Conservation (phyloP, 139 green algal species). For the Coccomyxa sp. region DNA sequence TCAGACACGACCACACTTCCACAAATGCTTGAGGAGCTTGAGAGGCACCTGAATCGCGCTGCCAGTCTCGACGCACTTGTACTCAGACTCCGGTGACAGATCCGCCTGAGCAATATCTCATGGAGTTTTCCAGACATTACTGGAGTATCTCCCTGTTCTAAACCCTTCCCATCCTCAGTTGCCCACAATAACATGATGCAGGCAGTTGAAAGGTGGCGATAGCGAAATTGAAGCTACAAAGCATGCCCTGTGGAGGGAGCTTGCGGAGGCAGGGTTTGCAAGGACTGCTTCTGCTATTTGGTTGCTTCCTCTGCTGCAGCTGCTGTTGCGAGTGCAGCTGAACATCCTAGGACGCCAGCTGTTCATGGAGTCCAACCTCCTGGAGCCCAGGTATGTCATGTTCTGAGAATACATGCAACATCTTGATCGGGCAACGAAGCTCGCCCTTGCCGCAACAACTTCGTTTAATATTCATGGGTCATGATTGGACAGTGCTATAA, state of each 20-base stretch:
- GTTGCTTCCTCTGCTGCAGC: constrained; percentile 60
- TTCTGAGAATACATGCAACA: too few species aligned
- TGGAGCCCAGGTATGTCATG: constrained; percentile 19
- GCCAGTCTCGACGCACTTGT: constrained; percentile 44
- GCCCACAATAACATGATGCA: not conserved
- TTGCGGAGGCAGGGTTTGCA: constrained; percentile 26
- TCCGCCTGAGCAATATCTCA: not conserved
- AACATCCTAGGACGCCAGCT: constrained; percentile 74
- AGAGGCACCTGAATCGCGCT: constrained; percentile 18
- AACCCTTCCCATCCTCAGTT: not conserved
- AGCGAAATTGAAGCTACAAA: not conserved
- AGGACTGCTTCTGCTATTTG: constrained; percentile 38
- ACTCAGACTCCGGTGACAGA: constrained; percentile 28
- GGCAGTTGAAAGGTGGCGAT: not conserved
- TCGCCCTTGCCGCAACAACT: too few species aligned
- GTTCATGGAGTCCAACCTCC: constrained; percentile 59
- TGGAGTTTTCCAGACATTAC: not conserved
- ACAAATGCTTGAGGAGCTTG: constrained; percentile 50
- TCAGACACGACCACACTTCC: constrained; percentile 63
- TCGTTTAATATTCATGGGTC: too few species aligned
- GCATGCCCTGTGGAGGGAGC: constrained; percentile 2
- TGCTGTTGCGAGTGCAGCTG: constrained; percentile 71
- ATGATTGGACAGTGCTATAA: too few species aligned
- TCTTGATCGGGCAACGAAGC: too few species aligned
- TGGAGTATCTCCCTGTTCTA: not conserved